Evolutionary conservation across 805 yeast species (phyloP).

Genomic region (Komagataella phaffii): DNA sequence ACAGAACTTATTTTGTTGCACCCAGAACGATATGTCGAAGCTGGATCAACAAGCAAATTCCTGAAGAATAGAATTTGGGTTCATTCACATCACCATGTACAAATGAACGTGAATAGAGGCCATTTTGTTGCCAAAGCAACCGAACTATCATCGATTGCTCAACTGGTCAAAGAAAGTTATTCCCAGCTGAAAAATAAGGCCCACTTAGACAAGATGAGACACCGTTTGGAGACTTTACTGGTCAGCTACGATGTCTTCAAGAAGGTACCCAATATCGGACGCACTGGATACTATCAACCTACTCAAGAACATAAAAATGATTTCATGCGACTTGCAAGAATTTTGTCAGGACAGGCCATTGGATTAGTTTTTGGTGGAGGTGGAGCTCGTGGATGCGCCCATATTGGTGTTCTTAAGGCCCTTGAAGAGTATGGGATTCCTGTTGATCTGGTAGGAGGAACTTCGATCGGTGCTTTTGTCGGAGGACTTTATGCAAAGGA

Average conservation of each 20-base stretch:
- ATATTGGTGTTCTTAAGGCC: slow-evolving; percentile 83
- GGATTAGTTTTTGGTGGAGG: slow-evolving; percentile 96
- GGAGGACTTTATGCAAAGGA: slow-evolving; percentile 94
- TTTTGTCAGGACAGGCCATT: slow-evolving; percentile 84
- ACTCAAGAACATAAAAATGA: slow-evolving; percentile 64
- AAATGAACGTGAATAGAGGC: slow-evolving; percentile 30
- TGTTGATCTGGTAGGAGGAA: slow-evolving; percentile 88
- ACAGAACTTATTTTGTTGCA: slow-evolving; percentile 80
- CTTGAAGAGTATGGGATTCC: slow-evolving; percentile 89
- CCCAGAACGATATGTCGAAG: slow-evolving; percentile 66
- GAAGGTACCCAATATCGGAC: not conserved
- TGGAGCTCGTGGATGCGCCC: slow-evolving; percentile 92
- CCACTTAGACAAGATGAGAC: slow-evolving; percentile 3
- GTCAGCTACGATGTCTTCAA: slow-evolving; percentile 15
- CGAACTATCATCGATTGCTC: not conserved
- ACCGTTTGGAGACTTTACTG: slow-evolving; percentile 11
- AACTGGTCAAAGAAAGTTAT: not conserved
- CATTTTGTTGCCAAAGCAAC: not conserved
- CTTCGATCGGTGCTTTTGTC: slow-evolving; percentile 90
- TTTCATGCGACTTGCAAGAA: slow-evolving; percentile 78
- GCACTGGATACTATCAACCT: slow-evolving; percentile 11
- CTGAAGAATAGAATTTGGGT: slow-evolving; percentile 81
- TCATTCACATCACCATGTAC: slow-evolving; percentile 85
- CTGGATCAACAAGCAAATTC: slow-evolving; percentile 83
- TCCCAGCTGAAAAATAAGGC: slow-evolving; percentile 3